These are phyloP conservation scores for Cercospora sesami DNA, from an alignment of 2,329 filamentous ascomycete genomes.

Conservation along the genomic window DNA sequence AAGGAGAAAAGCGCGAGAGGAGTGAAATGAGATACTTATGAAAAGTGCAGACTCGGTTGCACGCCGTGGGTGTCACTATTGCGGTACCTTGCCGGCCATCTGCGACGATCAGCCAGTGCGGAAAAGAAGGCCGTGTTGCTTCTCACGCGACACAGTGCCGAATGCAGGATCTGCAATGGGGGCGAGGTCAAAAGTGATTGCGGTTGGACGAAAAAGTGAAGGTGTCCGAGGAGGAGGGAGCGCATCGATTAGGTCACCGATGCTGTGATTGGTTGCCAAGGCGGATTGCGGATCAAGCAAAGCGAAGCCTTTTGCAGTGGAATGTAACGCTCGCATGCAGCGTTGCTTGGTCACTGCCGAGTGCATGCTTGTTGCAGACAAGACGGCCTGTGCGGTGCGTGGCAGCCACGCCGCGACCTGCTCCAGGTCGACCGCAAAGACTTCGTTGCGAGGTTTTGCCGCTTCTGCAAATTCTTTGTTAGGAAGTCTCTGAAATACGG, in stretches of 20 bases:
- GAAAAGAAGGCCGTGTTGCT: background rate
- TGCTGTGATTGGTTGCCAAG: background rate
- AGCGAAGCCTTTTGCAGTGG: background rate
- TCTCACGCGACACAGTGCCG: slow-evolving; percentile 1
- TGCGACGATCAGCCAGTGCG: background rate
- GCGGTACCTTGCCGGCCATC: slow-evolving; percentile 1
- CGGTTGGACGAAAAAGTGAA: background rate
- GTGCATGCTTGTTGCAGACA: background rate
- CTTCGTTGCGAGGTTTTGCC: background rate
- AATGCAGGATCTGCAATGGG: background rate
- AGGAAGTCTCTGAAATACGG: background rate
- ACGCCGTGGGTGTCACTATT: background rate
- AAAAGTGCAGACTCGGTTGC: background rate
- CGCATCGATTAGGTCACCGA: background rate
- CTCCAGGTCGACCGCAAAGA: background rate
- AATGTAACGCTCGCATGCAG: background rate
- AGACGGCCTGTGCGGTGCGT: background rate
- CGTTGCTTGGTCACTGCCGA: background rate
- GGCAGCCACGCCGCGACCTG: background rate
- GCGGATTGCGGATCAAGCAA: slow-evolving; percentile 1
- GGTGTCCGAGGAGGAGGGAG: background rate
- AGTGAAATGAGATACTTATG: background rate
- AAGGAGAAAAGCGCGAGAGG: background rate
- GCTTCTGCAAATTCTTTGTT: background rate
- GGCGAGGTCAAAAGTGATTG: background rate